Conservation (phyloP, 148 eudicot genomes). For the Chenopodium formosanum region DNA sequence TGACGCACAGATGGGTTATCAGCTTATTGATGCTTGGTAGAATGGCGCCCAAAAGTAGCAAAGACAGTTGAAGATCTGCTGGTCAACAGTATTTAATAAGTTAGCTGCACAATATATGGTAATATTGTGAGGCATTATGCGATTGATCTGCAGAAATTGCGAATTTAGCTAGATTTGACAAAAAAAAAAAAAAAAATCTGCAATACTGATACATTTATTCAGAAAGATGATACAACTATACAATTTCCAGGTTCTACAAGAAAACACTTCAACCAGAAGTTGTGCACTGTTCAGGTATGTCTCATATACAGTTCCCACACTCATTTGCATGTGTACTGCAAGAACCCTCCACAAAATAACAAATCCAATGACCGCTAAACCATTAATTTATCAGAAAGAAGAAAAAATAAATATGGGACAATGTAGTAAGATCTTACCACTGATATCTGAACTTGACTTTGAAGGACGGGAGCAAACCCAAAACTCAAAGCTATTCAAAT, state of each 20-base stretch:
- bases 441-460: conserved; percentile 33
- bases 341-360: conserved; percentile 21
- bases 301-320: conserved; percentile 4
- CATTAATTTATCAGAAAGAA: conserved; percentile 7
- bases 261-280: conserved; percentile 20
- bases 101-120: conserved; percentile 6
- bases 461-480: conserved; percentile 38
- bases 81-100: conserved; percentile 5
- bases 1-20: not conserved
- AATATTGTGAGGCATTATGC: not conserved
- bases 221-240: conserved; percentile 22
- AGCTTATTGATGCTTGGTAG: not conserved
- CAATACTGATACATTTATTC: conserved; percentile 16
- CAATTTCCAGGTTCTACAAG: conserved; percentile 18
- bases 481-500: conserved; percentile 33
- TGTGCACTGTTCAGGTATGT: conserved; percentile 22
- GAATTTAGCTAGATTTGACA: not conserved
- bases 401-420: conserved; percentile 2
- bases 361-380: conserved; percentile 13
- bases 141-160: not conserved
- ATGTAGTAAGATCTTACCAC: conserved; percentile 32
- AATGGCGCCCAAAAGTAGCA: not conserved
- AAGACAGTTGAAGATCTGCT: not conserved
- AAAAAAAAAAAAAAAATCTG: not conserved
- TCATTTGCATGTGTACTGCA: conserved; percentile 15